Percentiles rank a stretch among this genome's conserved stretches.
Conservation (phyloP, 73 alveolate genomes). For the Stentor roeselii region DNA sequence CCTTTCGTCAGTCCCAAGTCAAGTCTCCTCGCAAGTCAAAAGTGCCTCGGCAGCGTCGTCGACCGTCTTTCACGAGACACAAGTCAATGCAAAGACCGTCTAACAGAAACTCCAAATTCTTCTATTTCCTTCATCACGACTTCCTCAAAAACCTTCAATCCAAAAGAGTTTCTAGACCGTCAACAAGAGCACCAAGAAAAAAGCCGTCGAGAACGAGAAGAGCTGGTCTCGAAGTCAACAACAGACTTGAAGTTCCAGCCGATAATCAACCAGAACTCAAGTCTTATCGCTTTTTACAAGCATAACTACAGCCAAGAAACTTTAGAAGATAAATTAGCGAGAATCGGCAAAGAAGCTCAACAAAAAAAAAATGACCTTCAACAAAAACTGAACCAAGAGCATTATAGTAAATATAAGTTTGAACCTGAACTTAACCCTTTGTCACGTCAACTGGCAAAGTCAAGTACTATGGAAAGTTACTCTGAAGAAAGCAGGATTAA, state of each 20-base stretch:
- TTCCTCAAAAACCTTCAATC: too few species aligned
- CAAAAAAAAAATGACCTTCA: not conserved
- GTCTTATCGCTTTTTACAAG: not conserved
- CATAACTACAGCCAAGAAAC: not conserved
- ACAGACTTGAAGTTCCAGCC: not conserved
- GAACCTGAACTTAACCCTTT: not conserved
- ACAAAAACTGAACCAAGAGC: not conserved
- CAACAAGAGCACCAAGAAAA: not conserved
- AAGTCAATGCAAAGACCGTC: not conserved
- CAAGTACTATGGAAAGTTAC: not conserved
- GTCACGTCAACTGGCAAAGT: not conserved
- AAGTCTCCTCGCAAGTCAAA: not conserved
- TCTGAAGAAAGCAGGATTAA: not conserved
- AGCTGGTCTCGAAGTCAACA: not conserved
- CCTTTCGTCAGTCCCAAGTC: not conserved
- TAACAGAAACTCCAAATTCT: not conserved
- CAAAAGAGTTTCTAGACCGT: conserved; percentile 10
- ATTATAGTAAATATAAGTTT: not conserved
- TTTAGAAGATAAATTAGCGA: not conserved
- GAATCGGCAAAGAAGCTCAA: not conserved
- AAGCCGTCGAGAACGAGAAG: not conserved
- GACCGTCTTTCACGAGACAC: not conserved
- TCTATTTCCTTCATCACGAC: not conserved
- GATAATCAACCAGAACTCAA: not conserved
- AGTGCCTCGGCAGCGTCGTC: not conserved